These are phyloP conservation scores for Anastatica hierochuntica DNA, from an alignment of 345 rosid species.

Conservation along the genomic window DNA sequence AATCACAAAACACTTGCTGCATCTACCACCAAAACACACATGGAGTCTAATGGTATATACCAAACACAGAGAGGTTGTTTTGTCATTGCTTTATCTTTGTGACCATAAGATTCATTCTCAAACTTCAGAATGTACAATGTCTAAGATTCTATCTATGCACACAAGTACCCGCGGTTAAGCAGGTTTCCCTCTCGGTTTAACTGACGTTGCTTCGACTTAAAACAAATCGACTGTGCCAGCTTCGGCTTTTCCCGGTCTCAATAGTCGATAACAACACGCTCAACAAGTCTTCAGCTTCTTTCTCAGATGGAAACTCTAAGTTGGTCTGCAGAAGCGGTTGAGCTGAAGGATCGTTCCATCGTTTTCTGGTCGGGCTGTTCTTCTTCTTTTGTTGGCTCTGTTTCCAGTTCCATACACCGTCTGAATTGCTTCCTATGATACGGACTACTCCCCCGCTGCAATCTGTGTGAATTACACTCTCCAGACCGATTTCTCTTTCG, in stretches of 20 bases:
- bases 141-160: neutral
- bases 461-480: constrained; percentile 65
- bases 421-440: constrained; percentile 72
- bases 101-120: no score
- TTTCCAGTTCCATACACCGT: constrained; percentile 45
- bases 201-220: constrained; percentile 43
- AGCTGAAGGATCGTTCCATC: constrained; percentile 42
- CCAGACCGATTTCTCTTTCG: constrained; percentile 62
- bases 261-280: constrained; percentile 45
- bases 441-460: constrained; percentile 42
- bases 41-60: no score
- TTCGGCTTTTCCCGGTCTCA: constrained; percentile 48
- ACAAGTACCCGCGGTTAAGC: no score
- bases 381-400: constrained; percentile 40
- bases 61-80: no score
- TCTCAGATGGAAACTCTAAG: constrained; percentile 47
- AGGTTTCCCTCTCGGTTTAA: no score
- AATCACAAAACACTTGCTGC: no score
- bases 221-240: constrained; percentile 42
- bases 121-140: no score
- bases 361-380: constrained; percentile 37
- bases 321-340: constrained; percentile 68
- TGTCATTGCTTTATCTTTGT: no score
- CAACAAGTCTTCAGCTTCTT: constrained; percentile 45
- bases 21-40: no score